A percentile compares a stretch with the other conserved stretches of the same genome.
These are phyloP conservation scores for Aspergillus avenaceus DNA, from an alignment of 495 filamentous ascomycete species.

Conservation along the genomic window DNA sequence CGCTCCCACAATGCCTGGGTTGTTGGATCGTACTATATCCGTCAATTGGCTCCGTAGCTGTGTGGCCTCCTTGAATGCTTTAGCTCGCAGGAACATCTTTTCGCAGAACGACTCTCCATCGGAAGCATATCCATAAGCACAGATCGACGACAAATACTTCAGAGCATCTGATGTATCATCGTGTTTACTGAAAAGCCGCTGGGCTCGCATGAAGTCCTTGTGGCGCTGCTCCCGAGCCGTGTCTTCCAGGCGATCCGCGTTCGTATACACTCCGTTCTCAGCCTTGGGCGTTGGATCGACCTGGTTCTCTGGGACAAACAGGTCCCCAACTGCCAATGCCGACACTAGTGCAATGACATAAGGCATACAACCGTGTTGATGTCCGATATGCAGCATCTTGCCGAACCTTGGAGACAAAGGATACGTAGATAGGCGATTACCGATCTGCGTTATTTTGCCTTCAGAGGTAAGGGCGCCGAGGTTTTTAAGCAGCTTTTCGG, in stretches of 20 bases:
- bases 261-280: conserved; percentile 53
- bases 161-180: conserved; percentile 83
- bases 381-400: conserved; percentile 83
- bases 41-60: conserved; percentile 81
- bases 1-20: conserved; percentile 58
- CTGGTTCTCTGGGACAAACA: conserved; percentile 85
- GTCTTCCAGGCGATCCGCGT: conserved; percentile 63
- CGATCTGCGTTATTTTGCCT: conserved; percentile 73
- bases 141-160: conserved; percentile 82
- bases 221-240: conserved; percentile 58
- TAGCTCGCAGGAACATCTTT: conserved; percentile 76
- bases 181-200: conserved; percentile 73
- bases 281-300: conserved; percentile 48
- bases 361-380: conserved; percentile 75
- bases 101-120: conserved; percentile 69
- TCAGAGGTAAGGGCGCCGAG: conserved; percentile 61
- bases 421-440: conserved; percentile 77
- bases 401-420: conserved; percentile 87
- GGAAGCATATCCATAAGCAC: conserved; percentile 73
- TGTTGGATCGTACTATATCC: conserved; percentile 71
- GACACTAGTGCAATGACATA: conserved; percentile 89
- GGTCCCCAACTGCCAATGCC: conserved; percentile 78
- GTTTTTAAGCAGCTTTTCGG: conserved; percentile 79
- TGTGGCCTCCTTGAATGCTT: conserved; percentile 78
- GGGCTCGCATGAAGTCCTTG: conserved; percentile 70